phyloP scores from a whole-genome alignment of 139 green algal genomes.

The Chlorella ohadii region DNA sequence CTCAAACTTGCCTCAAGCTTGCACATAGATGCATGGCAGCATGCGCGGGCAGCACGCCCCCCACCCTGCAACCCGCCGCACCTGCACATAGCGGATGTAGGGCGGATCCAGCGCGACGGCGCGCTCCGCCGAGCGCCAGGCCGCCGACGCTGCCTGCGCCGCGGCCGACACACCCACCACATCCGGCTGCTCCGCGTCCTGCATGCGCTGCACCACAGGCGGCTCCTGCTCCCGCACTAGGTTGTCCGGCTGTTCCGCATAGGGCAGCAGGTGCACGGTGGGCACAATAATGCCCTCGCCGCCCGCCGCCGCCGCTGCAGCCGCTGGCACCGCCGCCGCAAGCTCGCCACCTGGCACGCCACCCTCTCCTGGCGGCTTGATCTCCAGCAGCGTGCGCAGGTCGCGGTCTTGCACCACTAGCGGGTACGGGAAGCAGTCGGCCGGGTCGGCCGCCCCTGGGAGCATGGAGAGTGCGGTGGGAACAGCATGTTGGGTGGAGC shows the following conservation, averaged over 20 bases:
- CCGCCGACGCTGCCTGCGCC: background rate
- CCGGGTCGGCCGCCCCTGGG: constrained; percentile 33
- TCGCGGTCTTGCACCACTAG: constrained; percentile 53
- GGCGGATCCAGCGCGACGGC: constrained; percentile 34
- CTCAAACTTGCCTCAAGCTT: too few species aligned
- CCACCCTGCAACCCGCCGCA: background rate
- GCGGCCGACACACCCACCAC: background rate
- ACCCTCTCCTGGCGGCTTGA: constrained; percentile 25
- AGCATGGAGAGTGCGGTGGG: background rate
- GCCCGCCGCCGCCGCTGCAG: background rate
- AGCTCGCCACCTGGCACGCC: background rate
- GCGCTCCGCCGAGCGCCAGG: constrained; percentile 16
- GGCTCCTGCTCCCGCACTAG: constrained; percentile 13
- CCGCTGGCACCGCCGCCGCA: background rate
- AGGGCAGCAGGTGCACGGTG: constrained; percentile 12
- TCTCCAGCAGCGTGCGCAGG: constrained; percentile 49
- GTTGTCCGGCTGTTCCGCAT: constrained; percentile 22
- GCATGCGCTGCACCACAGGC: constrained; percentile 29
- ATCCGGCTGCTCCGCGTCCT: background rate
- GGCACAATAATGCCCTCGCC: constrained; percentile 36
- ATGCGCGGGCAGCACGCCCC: too few species aligned
- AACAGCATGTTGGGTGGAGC: too few species aligned
- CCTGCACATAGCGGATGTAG: constrained; percentile 50
- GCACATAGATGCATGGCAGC: too few species aligned
- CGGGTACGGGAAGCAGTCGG: constrained; percentile 41